Conservation (phyloP, 257 asterid species). For the Solanum piurae region DNA sequence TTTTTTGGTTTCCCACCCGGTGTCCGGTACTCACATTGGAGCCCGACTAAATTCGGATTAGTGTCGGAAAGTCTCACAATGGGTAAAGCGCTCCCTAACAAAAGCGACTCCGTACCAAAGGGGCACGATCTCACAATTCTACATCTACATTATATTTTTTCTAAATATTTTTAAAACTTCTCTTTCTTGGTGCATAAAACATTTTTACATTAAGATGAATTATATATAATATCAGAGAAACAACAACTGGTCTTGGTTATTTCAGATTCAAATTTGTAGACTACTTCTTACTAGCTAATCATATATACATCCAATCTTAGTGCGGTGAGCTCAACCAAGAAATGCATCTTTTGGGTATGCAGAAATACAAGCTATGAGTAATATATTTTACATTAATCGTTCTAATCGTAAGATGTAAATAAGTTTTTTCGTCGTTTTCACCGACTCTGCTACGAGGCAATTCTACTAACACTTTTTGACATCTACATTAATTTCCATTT, state of each 20-base stretch:
- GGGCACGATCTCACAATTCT: not conserved
- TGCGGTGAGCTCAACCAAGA: not conserved
- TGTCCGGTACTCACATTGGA: too few species aligned
- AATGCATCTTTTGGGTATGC: not conserved
- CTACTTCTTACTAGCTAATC: not conserved
- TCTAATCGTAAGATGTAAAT: not conserved
- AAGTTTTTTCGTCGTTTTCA: not conserved
- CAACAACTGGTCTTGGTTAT: not conserved
- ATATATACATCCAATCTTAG: not conserved
- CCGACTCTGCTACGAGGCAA: not conserved
- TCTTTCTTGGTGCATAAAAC: not conserved
- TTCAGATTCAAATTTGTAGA: not conserved
- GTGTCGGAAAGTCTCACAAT: too few species aligned
- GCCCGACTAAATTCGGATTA: too few species aligned
- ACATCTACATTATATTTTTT: not conserved
- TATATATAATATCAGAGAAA: not conserved
- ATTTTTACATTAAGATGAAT: not conserved
- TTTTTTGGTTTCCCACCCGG: too few species aligned
- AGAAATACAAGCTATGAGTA: not conserved
- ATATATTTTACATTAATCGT: not conserved
- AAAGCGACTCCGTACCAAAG: too few species aligned
- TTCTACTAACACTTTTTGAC: not conserved
- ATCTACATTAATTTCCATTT: not conserved
- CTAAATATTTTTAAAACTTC: not conserved
- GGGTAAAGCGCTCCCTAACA: too few species aligned